Conservation (phyloP, 2,329 filamentous ascomycete species). For the Monosporascus sp. region DNA sequence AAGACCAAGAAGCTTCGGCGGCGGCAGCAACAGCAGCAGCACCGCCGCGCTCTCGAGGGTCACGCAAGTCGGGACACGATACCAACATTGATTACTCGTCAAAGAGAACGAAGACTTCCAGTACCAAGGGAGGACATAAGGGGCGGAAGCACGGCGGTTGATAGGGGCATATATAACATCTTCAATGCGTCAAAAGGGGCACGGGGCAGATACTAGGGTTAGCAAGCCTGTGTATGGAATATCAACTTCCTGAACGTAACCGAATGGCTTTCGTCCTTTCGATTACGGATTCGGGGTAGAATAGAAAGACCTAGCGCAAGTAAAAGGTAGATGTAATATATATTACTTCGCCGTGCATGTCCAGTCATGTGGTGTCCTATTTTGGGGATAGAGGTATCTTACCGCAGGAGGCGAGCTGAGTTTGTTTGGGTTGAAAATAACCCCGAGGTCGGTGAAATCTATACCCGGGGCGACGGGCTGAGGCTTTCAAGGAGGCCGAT, state of each 20-base stretch:
- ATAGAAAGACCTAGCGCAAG: too few species aligned
- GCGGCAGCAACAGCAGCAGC: not conserved
- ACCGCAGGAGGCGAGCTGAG: too few species aligned
- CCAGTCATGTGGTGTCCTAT: too few species aligned
- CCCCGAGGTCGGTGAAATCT: too few species aligned
- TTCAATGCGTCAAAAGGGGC: not conserved
- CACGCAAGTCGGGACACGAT: conserved; percentile 17
- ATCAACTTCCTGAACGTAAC: not conserved
- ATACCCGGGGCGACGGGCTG: too few species aligned
- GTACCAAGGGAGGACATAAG: conserved; percentile 23
- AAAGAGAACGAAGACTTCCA: conserved; percentile 20
- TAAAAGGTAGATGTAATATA: too few species aligned
- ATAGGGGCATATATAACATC: not conserved
- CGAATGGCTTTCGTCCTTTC: not conserved
- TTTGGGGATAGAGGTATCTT: too few species aligned
- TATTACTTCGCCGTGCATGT: too few species aligned
- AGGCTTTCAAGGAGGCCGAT: too few species aligned
- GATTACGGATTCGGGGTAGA: too few species aligned
- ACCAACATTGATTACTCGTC: conserved; percentile 13
- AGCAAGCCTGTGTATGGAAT: not conserved
- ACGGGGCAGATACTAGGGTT: not conserved
- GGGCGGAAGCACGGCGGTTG: conserved; percentile 12
- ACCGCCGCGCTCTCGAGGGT: conserved; percentile 14
- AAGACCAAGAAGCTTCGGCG: conserved; percentile 4
- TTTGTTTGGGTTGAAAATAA: too few species aligned